Percentiles rank a stretch among this genome's conserved stretches.
phyloP scores from a whole-genome alignment of 1,139 yeast genomes.

The Diutina pseudorugosa region DNA sequence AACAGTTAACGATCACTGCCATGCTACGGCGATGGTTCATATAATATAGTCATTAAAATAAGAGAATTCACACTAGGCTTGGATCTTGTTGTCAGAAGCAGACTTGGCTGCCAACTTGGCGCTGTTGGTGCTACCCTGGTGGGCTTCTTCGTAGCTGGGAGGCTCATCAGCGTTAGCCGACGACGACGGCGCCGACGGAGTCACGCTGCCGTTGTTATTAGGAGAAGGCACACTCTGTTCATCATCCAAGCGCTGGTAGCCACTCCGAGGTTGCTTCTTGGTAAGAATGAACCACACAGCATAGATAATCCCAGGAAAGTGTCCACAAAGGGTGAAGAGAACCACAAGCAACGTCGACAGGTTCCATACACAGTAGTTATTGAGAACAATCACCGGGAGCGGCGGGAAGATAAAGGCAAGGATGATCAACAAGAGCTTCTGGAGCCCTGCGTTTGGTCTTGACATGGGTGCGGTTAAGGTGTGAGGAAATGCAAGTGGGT shows the following conservation, averaged over 20 bases:
- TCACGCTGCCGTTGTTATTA: neutral
- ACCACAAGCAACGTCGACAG: constrained; percentile 15
- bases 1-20: neutral
- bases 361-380: constrained; percentile 2
- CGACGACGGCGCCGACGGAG: neutral
- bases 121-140: neutral
- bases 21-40: neutral
- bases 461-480: neutral
- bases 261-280: neutral
- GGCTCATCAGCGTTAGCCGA: neutral
- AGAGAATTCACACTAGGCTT: neutral
- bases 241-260: constrained; percentile 1
- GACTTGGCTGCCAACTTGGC: neutral
- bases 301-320: constrained; percentile 25
- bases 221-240: neutral
- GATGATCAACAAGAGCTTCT: constrained; percentile 16
- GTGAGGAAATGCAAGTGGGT: neutral
- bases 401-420: constrained; percentile 29
- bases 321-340: constrained; percentile 20
- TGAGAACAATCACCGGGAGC: constrained; percentile 20
- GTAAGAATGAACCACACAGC: constrained; percentile 20
- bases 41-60: neutral
- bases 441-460: constrained; percentile 5
- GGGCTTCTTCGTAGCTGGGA: neutral
- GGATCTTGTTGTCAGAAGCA: neutral